Evolutionary conservation across 2,329 filamentous ascomycete species (phyloP).

Genomic region (Pezicula neosporulosa): DNA sequence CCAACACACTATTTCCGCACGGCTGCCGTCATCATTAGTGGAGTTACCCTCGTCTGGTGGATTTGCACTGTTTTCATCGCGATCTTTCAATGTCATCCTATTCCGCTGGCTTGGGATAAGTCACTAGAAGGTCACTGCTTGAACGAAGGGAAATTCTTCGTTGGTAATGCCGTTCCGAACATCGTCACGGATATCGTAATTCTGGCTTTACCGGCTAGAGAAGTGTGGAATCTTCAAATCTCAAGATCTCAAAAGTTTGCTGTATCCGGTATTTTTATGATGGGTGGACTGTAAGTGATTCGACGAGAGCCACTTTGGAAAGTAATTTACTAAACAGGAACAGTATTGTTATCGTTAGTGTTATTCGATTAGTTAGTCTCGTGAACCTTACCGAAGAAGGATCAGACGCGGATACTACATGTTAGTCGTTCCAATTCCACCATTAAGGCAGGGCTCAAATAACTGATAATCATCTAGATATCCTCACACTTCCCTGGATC

Average conservation of each 20-base stretch:
- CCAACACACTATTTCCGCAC: not conserved
- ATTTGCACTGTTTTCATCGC: constrained; percentile 3
- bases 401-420: not conserved
- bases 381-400: not conserved
- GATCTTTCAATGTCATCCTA: constrained; percentile 5
- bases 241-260: not conserved
- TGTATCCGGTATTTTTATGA: constrained; percentile 7
- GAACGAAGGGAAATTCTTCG: not conserved
- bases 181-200: constrained; percentile 10
- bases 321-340: too few species aligned
- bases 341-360: not conserved
- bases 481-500: constrained; percentile 3
- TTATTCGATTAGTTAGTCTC: not conserved
- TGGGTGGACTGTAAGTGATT: constrained; percentile 3
- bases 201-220: constrained; percentile 2
- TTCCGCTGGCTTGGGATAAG: constrained; percentile 1
- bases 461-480: not conserved
- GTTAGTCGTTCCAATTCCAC: not conserved
- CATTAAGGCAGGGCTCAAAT: not conserved
- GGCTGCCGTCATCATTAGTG: not conserved
- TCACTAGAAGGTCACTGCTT: constrained; percentile 2
- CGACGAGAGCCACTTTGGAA: too few species aligned
- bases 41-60: constrained; percentile 5
- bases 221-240: constrained; percentile 6
- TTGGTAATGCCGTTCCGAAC: constrained; percentile 5